These are phyloP conservation scores for Sclerotinia nivalis DNA, from an alignment of 2,329 filamentous ascomycete species.

Conservation along the genomic window DNA sequence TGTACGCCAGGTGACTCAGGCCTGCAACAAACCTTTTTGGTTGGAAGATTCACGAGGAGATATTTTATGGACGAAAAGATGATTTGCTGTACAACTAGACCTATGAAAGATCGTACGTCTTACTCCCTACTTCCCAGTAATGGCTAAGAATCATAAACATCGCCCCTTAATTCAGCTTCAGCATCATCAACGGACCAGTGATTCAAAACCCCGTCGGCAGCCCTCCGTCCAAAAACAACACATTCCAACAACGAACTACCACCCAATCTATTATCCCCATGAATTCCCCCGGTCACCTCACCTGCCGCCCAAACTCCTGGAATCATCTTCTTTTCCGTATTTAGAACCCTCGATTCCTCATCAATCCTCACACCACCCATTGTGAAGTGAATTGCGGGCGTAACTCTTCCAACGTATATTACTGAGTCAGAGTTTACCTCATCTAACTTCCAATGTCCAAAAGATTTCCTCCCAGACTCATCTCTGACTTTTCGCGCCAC, in stretches of 20 bases:
- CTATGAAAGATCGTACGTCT: no score
- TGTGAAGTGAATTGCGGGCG: conserved; percentile 65
- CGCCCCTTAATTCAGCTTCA: neutral
- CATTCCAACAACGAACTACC: conserved; percentile 64
- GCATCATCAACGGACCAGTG: neutral
- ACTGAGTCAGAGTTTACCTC: conserved; percentile 52
- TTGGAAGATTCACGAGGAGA: no score
- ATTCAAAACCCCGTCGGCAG: conserved; percentile 44
- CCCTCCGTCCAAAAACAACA: conserved; percentile 62
- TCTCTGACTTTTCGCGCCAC: conserved; percentile 48
- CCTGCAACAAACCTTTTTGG: neutral
- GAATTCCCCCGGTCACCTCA: conserved; percentile 64
- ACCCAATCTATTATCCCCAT: conserved; percentile 62
- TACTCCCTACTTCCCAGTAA: neutral
- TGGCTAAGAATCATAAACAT: neutral
- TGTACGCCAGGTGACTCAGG: neutral
- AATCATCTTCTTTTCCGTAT: conserved; percentile 47
- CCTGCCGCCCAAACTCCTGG: conserved; percentile 62
- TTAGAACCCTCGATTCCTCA: conserved; percentile 53
- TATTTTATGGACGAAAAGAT: no score
- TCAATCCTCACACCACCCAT: conserved; percentile 65
- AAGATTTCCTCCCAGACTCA: conserved; percentile 50
- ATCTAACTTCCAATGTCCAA: conserved; percentile 58
- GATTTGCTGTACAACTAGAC: no score
- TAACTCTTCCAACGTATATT: conserved; percentile 60